These are phyloP conservation scores for Aspergillus uvarum DNA, from an alignment of 2,329 filamentous ascomycete species.

Conservation along the genomic window DNA sequence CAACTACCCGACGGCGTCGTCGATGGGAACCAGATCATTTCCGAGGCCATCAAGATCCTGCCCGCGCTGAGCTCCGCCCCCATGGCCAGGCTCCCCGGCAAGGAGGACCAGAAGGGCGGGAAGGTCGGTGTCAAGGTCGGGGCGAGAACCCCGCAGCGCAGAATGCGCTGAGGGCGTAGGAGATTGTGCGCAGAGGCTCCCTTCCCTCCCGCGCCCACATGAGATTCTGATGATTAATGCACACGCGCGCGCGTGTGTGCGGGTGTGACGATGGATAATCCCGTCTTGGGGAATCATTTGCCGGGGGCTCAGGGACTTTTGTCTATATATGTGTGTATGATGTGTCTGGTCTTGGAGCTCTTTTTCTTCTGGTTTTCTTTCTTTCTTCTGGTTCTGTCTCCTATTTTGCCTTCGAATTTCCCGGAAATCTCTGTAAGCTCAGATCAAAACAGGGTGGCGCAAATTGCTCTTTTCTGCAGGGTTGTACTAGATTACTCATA, in stretches of 20 bases:
- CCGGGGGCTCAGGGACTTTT: background rate
- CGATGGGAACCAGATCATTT: slow-evolving; percentile 45
- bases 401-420: slow-evolving; percentile 17
- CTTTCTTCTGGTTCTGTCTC: slow-evolving; percentile 15
- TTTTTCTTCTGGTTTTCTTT: slow-evolving; percentile 16
- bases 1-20: slow-evolving; percentile 60
- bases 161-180: slow-evolving; percentile 12
- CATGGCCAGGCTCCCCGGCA: slow-evolving; percentile 21
- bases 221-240: background rate
- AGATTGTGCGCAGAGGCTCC: too few species aligned
- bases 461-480: slow-evolving; percentile 23
- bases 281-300: background rate
- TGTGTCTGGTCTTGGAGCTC: slow-evolving; percentile 1
- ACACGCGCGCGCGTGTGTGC: too few species aligned
- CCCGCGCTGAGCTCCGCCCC: slow-evolving; percentile 33
- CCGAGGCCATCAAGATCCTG: slow-evolving; percentile 32
- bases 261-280: background rate
- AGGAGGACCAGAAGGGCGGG: slow-evolving; percentile 18
- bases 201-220: background rate
- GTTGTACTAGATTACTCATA: slow-evolving; percentile 25
- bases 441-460: slow-evolving; percentile 35
- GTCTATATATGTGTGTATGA: slow-evolving; percentile 10
- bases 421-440: slow-evolving; percentile 6
- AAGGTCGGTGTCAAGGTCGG: slow-evolving; percentile 21
- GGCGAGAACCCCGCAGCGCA: slow-evolving; percentile 13